Base-by-base conservation (phyloP, 352 stramenopile species). In the Phytophthora cryptogea region DNA sequence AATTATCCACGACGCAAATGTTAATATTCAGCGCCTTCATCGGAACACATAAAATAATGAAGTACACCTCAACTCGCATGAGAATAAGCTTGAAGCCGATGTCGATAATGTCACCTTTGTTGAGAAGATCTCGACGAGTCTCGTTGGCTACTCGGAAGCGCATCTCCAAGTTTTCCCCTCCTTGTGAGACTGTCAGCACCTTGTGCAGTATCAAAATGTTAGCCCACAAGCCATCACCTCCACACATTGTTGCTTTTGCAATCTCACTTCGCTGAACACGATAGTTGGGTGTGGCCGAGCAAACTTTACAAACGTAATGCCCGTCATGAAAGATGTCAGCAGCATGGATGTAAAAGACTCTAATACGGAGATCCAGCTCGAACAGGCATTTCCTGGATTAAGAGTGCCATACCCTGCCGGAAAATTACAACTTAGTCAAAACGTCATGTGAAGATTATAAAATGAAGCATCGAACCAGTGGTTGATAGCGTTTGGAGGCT, bases 301-400 rank as follows among this genome's bases (percentile, higher is more conserved):
- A 53, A 86, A 84, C 45, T 88, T 88, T 30, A 80, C 78, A 41
- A 88, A 88, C 11, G 72, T 67, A n/a, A 88, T 66, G 39, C 78
- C 76, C 1, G 78, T 88, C 60, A 85, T 76, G 43, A 86, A 77
- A 33, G 78, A 82, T 14, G 68, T 76, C 8, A 83, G 42, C 32
- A 88, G 70, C 72, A 88, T 86, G 16, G 76, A 76, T 7, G 78
- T 46, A 42, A 86, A 86, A 5, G 74, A 71, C 65, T 88, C 76
- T 59, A 69, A n/a, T 26, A 72, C 70, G 16, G 63, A 42, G 27
- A 86, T 66, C 76, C 70, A 88, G 58, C 78, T 81, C 2, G 76
- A 70, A 52, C 78, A 88, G n/a, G 67, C 49, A 27, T 81, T 69
- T 10, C 45, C 65, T 6, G 78, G 78, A 32, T 72, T 83, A 3